Evolutionary conservation across 768 basidiomycete genomes (phyloP), one percentile per base, ranked within the genome.

Genomic region (Russula vinacea): DNA sequence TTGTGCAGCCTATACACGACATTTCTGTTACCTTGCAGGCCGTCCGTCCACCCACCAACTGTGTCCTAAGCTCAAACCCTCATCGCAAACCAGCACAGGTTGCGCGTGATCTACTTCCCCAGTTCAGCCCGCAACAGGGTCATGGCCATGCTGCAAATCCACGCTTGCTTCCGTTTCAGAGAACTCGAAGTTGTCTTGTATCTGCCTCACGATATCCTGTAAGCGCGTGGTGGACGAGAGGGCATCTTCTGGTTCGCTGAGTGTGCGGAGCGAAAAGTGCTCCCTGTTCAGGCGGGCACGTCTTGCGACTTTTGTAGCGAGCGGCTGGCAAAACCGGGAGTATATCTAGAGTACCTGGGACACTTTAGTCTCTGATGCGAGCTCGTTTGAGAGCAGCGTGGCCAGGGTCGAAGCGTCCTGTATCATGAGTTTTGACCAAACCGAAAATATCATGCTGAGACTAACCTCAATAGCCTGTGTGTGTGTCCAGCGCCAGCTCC

Each of bases 391-490:
- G 32, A 89, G 76, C 7, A 75, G 70, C 5, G 68, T 69, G 0
- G 78, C 69, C 32, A 78, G 73, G 10, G 77, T 58, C 61, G 72
- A 81, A 2, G 75, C 77, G 57, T 77, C 76, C 74, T 77, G 13
- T 8, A 35, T 35, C 35, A 35, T 35, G 8, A 8, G 10, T 7
- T 35, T 35, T 33, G 10, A 8, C 35, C n/a, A n/a, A 35, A 29
- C 29, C 6, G 35, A 35, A 35, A 45, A 19, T 45, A 32, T 5
- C 17, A 29, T 29, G 29, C 29, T 5, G 22, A 35, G 39, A 50
- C 76, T 53, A 64, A 79, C 80, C 71, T 81, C 80, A 45, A 81
- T 71, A 2, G 77, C 71, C 53, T 78, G n/a, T n/a, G n/a, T n/a
- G n/a, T n/a, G n/a, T n/a, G 76, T 5, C 79, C 77, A 0, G 0